Percentiles rank a stretch among this genome's conserved stretches.
phyloP scores from a whole-genome alignment of 129 eudicot species.

The Helianthus annuus region DNA sequence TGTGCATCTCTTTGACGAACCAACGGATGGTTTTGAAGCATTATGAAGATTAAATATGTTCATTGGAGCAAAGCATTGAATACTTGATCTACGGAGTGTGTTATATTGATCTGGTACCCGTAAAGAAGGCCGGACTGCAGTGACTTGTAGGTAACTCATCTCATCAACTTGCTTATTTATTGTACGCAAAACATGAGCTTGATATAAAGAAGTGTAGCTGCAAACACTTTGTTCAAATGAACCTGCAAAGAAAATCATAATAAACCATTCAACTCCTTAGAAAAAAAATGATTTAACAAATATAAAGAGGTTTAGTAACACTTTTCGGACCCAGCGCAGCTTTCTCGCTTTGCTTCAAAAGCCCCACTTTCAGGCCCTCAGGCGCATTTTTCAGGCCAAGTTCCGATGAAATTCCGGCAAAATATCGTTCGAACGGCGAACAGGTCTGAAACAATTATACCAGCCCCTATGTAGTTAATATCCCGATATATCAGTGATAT shows the following conservation, averaged over 20 bases:
- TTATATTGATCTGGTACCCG: conserved; percentile 15
- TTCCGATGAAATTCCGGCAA: no score
- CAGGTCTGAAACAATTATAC: no score
- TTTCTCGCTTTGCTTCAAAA: no score
- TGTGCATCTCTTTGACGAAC: conserved; percentile 34
- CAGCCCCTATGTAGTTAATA: no score
- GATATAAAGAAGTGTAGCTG: neutral
- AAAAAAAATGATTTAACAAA: neutral
- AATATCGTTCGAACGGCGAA: no score
- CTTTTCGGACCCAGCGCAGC: no score
- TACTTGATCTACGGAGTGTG: conserved; percentile 19
- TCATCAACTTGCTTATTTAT: conserved; percentile 29
- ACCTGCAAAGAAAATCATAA: neutral
- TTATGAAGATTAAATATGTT: conserved; percentile 21
- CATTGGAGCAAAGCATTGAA: conserved; percentile 16
- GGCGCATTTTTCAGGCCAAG: no score
- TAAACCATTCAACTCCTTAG: neutral
- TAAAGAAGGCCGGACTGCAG: conserved; percentile 38
- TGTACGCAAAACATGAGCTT: conserved; percentile 25
- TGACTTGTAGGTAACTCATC: conserved; percentile 53
- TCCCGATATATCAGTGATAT: no score
- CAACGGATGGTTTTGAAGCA: conserved; percentile 15
- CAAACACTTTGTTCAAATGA: neutral
- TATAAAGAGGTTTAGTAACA: no score
- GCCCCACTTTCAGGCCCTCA: no score